Base-by-base conservation (phyloP, 225 moss, liverwort and hornwort species). In the Anthoceros angustus region DNA sequence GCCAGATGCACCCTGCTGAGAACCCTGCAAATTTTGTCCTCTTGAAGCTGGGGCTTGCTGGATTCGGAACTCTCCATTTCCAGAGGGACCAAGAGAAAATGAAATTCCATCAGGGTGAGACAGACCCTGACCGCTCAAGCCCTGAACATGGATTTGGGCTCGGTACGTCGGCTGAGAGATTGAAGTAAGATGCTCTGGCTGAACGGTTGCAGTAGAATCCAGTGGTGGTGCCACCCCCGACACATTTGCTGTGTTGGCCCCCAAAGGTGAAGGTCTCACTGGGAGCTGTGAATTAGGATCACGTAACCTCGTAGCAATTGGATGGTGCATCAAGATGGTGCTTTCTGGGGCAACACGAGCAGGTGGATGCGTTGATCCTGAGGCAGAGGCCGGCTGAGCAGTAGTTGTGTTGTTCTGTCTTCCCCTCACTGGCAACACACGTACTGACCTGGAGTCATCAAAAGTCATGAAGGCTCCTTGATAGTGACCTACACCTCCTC, bases 391-490 rank as follows among this genome's bases (percentile, higher is more conserved):
- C 23, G 18, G 55, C 8, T 18, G n/a, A 55, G n/a, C 55, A 55
- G n/a, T 23, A 5, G 8, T 18, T 20, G n/a, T 23, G 14, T 23
- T 55, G 14, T 8, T 55, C 18, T 18, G 55, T 23, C 55, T 9
- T 64, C 82, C 77, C 69, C 86, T 82, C 68, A 89, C 88, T 24
- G 98, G 92, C 63, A 88, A 84, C 77, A 92, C 82, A 61, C 89
- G 82, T 74, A 92, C 81, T 24, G 81, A 82, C 71, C 98, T 92
- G 73, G 81, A 83, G 63, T 92, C 89, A 74, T 83, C 86, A 72
- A 92, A 86, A n/a, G 98, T 87, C 92, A 92, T 89, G 21, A 89
- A 75, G 60, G 92, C 87, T 71, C 87, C 92, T 77, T 91, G 98
- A 69, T 92, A 77, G 25, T 77, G 66, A 43, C 73, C 70, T 71